A percentile compares a stretch with the other conserved stretches of the same genome.
Evolutionary conservation across 1,139 yeast species (phyloP).

Genomic region (Pneumocystis jirovecii): DNA sequence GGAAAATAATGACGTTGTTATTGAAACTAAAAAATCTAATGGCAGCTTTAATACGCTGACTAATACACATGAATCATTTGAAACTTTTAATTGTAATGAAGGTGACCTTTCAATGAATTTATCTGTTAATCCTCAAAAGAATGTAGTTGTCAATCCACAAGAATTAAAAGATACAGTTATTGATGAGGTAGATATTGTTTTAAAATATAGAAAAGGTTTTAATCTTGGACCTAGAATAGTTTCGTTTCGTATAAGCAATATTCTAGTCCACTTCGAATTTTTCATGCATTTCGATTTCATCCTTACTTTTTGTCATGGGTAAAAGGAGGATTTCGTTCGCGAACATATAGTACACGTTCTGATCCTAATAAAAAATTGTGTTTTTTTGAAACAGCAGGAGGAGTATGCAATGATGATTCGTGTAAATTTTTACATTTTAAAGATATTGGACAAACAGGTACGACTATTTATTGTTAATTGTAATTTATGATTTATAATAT

Average conservation of each 20-base stretch:
- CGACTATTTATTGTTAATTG: background rate
- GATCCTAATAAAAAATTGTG: constrained; percentile 10
- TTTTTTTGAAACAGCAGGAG: constrained; percentile 11
- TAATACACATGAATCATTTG: background rate
- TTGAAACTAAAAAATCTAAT: background rate
- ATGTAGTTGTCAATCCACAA: background rate
- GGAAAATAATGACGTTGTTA: background rate
- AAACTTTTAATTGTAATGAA: background rate
- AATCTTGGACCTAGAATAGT: background rate
- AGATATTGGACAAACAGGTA: constrained; percentile 4
- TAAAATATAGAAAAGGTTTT: background rate
- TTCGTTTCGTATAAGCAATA: background rate
- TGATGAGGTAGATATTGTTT: background rate
- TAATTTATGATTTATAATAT: background rate
- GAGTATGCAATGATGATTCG: constrained; percentile 11
- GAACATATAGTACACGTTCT: constrained; percentile 10
- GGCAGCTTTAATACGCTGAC: background rate
- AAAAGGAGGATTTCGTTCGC: constrained; percentile 7
- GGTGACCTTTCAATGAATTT: background rate
- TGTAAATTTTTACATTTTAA: constrained; percentile 8
- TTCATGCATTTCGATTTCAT: constrained; percentile 8
- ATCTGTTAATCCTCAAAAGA: background rate
- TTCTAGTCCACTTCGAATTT: constrained; percentile 6
- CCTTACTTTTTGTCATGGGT: constrained; percentile 5
- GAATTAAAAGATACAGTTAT: background rate